Evolutionary conservation across 225 moss, liverwort and hornwort genomes (phyloP).

Genomic region (Marchantia paleacea): DNA sequence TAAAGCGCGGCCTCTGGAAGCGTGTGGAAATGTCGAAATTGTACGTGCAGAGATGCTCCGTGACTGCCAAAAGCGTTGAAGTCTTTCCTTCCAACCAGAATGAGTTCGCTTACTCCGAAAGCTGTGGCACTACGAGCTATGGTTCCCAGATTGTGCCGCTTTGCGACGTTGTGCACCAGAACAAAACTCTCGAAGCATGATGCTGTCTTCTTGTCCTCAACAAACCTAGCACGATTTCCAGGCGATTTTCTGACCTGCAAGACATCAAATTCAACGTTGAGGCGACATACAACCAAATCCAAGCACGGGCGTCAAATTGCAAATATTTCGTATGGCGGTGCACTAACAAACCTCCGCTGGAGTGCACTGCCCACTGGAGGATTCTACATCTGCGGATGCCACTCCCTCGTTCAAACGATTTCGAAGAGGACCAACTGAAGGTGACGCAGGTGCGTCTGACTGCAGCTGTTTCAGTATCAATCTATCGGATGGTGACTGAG

Average conservation of each 20-base stretch:
- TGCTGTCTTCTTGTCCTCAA: conserved; percentile 4
- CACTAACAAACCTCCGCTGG: conserved; percentile 18
- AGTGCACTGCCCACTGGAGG: background rate
- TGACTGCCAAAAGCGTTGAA: conserved; percentile 99
- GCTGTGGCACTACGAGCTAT: conserved; percentile 93
- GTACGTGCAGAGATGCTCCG: conserved; percentile 85
- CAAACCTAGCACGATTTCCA: conserved; percentile 1
- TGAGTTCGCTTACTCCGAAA: conserved; percentile 84
- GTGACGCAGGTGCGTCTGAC: conserved; percentile 39
- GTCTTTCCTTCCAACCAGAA: conserved; percentile 92
- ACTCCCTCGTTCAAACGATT: conserved; percentile 28
- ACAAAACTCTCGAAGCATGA: conserved; percentile 58
- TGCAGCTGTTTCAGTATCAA: conserved; percentile 38
- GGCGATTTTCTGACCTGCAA: conserved; percentile 21
- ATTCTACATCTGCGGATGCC: background rate
- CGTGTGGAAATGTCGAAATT: conserved; percentile 88
- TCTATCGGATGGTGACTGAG: background rate
- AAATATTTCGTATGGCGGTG: background rate
- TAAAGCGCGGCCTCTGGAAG: conserved; percentile 73
- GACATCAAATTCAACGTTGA: background rate
- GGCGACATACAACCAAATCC: background rate
- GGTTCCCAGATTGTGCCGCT: conserved; percentile 96
- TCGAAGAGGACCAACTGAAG: conserved; percentile 35
- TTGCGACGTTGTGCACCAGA: conserved; percentile 85
- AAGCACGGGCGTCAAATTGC: background rate